Evolutionary conservation across 2,329 filamentous ascomycete species (phyloP).

Genomic region (Acephala macrosclerotiorum): DNA sequence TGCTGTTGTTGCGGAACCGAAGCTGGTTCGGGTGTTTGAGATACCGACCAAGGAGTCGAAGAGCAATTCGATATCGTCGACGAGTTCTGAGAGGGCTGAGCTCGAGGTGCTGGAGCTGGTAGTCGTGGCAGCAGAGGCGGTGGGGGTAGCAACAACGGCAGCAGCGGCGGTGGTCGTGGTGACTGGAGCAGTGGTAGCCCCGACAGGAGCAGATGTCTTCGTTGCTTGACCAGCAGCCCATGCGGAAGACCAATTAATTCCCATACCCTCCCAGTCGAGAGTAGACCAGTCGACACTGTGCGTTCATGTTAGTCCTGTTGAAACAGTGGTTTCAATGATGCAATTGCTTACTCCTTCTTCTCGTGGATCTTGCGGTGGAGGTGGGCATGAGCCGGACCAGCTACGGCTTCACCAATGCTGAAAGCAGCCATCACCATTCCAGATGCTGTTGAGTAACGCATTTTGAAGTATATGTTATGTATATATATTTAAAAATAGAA

Average conservation of each 20-base stretch:
- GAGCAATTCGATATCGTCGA: constrained; percentile 14
- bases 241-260: constrained; percentile 40
- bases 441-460: constrained; percentile 42
- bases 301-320: constrained; percentile 11
- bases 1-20: constrained; percentile 28
- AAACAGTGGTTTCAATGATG: neutral
- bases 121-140: constrained; percentile 11
- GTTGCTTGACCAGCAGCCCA: constrained; percentile 34
- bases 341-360: constrained; percentile 43
- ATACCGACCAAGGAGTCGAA: constrained; percentile 34
- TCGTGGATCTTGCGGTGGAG: constrained; percentile 39
- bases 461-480: constrained; percentile 32
- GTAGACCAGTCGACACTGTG: constrained; percentile 34
- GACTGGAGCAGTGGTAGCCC: constrained; percentile 5
- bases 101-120: constrained; percentile 11
- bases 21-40: constrained; percentile 33
- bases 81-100: constrained; percentile 13
- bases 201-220: constrained; percentile 11
- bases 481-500: constrained; percentile 18
- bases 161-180: constrained; percentile 16
- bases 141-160: constrained; percentile 9
- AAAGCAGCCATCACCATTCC: constrained; percentile 41
- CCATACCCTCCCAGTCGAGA: constrained; percentile 40
- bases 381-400: constrained; percentile 42
- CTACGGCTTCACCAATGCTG: constrained; percentile 40